Evolutionary conservation across 2,329 filamentous ascomycete species (phyloP), one percentile per base, ranked within the genome.

Genomic region (Fusarium subglutinans): DNA sequence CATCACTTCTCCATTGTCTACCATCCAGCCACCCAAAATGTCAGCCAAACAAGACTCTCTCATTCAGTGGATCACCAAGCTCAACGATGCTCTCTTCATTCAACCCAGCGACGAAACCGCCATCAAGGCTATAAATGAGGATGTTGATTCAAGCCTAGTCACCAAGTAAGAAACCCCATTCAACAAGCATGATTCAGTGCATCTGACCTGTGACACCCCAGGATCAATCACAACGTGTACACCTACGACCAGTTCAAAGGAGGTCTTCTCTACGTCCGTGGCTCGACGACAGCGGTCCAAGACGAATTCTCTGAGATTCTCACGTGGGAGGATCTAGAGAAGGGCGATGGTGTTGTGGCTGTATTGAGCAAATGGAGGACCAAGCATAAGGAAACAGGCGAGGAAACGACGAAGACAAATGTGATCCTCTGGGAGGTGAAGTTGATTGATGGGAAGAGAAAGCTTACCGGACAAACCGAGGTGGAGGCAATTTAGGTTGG

Each of bases 1-100:
- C 5, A 20, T 11, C 30, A 35, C 0, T 20, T 24, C 2, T 20
- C 0, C 2, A 24, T 7, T 14, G 0, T 11, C 6, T 0, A 51
- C 3, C 15, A 14, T 2, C n/a, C 4, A 20, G 17, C 4, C 22
- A 20, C 0, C 3, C 8, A 51, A 20, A 11, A 53, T 53, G n/a
- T 20, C 48, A 0, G 1, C 12, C 2, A 11, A 24, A 20, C 30
- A 15, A 35, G 48, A 11, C 0, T 53, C 30, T 15, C 48, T 53
- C 1, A 3, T 11, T 6, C 3, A 37, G n/a, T 53, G 48, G 48
- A 2, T 53, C 6, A 35, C 48, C 4, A 37, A 15, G 9, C 48
- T 37, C 30, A 53, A 37, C 17, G 9, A 53, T 1, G 24, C 48
- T 8, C 48, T 53, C 9, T 53, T 53, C 9, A 37, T 53, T 8